Evolutionary conservation across 2,329 filamentous ascomycete genomes (phyloP), one percentile per base, ranked within the genome.

Genomic region (Colletotrichum karsti): DNA sequence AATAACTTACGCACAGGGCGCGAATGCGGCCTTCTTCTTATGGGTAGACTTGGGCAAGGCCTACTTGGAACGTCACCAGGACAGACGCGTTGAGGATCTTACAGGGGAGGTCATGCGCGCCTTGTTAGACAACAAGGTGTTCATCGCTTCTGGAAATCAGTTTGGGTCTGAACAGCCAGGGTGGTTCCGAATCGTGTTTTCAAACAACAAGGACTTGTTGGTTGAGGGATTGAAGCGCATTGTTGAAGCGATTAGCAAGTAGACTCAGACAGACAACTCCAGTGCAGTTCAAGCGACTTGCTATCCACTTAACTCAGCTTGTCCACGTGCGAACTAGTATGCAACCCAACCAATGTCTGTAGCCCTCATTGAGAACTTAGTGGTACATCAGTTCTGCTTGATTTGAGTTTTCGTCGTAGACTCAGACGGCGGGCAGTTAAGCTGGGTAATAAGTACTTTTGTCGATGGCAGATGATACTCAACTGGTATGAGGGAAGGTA

Each of bases 11-110:
- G 78, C 82, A 0, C 74, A 79, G 0, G 84, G 84, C 0, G 79
- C 77, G 5, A 87, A 87, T 66, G 86, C 86, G 0, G 86, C 81
- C 0, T 88, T 88, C 72, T 89, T 88, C 71, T 72, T 89, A 1
- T 89, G 85, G 85, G 76, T 85, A 3, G 77, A 88, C 70, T 76
- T 89, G 2, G 77, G 79, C 2, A 63, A 70, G 73, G 33, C 74
- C 65, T 24, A 91, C 92, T 2, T 83, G 87, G 55, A 93, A 89
- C 35, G 93, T 93, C 0, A 84, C 92, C 50, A 94, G 93, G 75
- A 96, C 92, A 92, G 93, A 95, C 77, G 92, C 90, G 0, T 95
- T 94, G 75, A 91, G 91, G 53, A 57, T 20, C n/a, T 55, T 7
- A 48, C 26, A 35, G 22, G n/a, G 3, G 57, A 35, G 7, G 33